These are phyloP conservation scores for Guyanaporus albipodus DNA, from an alignment of 768 basidiomycete genomes.

Conservation along the genomic window DNA sequence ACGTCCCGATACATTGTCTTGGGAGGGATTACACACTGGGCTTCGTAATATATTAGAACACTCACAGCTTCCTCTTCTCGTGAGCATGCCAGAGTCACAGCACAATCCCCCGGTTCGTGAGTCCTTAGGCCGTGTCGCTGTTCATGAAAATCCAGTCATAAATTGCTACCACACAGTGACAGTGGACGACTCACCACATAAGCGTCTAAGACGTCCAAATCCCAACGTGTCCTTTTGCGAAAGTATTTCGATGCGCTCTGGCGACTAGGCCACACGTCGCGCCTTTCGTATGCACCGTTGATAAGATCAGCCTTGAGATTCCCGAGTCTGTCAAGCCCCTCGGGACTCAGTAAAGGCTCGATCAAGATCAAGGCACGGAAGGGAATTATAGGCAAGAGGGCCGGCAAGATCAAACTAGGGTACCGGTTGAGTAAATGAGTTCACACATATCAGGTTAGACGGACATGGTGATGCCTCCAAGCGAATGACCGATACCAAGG, in stretches of 20 bases:
- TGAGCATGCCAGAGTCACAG: conserved; percentile 53
- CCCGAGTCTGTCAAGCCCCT: conserved; percentile 39
- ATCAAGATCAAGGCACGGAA: conserved; percentile 56
- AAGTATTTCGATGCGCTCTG: conserved; percentile 39
- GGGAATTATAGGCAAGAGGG: conserved; percentile 38
- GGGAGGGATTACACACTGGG: not conserved
- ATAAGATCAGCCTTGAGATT: conserved; percentile 43
- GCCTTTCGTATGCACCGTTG: conserved; percentile 44
- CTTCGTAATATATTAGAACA: not conserved
- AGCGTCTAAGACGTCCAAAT: conserved; percentile 45
- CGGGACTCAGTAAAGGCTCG: conserved; percentile 61
- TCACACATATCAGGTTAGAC: conserved; percentile 11
- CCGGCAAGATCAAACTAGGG: conserved; percentile 51
- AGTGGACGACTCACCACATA: conserved; percentile 45
- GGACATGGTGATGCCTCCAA: conserved; percentile 64
- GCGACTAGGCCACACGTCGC: conserved; percentile 48
- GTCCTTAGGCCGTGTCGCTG: conserved; percentile 47
- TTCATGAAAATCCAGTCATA: not conserved
- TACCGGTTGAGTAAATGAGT: not conserved
- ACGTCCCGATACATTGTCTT: conserved; percentile 66
- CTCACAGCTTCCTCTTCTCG: conserved; percentile 61
- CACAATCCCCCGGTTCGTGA: conserved; percentile 27
- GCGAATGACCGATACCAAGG: conserved; percentile 64
- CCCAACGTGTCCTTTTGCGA: conserved; percentile 44
- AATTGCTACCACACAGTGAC: not conserved